Evolutionary conservation across 768 basidiomycete species (phyloP), one percentile per base, ranked within the genome.

Genomic region (Kwoniella newhampshirensis): DNA sequence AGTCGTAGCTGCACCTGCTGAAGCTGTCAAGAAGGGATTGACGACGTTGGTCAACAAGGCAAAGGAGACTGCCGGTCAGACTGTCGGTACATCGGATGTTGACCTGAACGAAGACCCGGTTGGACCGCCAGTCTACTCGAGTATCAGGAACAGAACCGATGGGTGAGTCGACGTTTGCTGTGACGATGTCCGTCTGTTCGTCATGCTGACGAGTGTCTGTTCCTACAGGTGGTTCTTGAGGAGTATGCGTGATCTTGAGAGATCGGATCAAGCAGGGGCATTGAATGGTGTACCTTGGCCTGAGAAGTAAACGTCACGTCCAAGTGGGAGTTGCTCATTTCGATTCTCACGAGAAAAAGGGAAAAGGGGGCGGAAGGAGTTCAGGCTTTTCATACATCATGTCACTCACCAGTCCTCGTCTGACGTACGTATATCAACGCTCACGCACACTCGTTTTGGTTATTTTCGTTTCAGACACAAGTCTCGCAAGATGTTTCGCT

Each of bases 221-320:
- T 32, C n/a, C 21, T n/a, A n/a, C 47, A 65, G 64, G n/a, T 69
- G 67, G 67, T 52, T 60, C 36, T 44, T 54, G 51, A 60, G 67
- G 28, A 56, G 63, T 35, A 66, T 69, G 64, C 50, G 59, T 13
- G 53, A 55, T 36, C 51, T 69, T 17, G 67, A 69, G 40, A 45
- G 64, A 26, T 49, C 60, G 2, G 59, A 57, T 46, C 30, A 46
- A 26, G 50, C 56, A 1, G 56, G 56, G 32, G 56, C 56, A 7
- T 15, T 58, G 17, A 49, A 58, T 15, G 48, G 50, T 21, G 56
- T 58, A 3, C 49, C 48, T 30, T 58, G 56, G 56, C 56, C 50
- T 21, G 49, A 58, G 21, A 51, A 58, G 12, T 57, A 44, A 35
- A 27, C 15, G 12, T 27, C n/a, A n/a, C n/a, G n/a, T n/a, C n/a